These are phyloP conservation scores for Claviceps pusilla DNA, from an alignment of 2,329 filamentous ascomycete genomes.

Conservation along the genomic window DNA sequence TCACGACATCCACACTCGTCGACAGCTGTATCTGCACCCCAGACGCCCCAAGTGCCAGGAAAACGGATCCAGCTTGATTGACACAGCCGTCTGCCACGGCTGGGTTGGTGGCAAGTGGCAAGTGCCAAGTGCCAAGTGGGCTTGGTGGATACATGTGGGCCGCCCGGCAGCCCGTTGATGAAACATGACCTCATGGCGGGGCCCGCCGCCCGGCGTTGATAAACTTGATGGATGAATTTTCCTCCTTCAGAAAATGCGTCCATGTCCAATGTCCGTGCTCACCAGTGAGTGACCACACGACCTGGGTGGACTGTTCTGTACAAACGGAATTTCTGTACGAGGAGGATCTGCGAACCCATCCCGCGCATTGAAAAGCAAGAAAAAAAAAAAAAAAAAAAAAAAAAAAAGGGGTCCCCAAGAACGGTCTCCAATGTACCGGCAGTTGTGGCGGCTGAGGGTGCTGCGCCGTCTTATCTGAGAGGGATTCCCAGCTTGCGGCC, in stretches of 20 bases:
- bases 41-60: background rate
- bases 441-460: background rate
- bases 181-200: slow-evolving; percentile 1
- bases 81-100: background rate
- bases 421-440: background rate
- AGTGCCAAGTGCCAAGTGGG: background rate
- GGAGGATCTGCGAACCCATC: no score
- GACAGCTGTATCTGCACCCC: background rate
- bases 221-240: no score
- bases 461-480: background rate
- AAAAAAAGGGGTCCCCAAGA: no score
- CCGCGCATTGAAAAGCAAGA: no score
- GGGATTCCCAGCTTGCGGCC: no score
- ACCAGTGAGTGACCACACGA: no score
- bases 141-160: background rate
- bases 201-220: background rate
- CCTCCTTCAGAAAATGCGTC: no score
- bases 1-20: background rate
- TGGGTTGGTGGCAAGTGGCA: background rate
- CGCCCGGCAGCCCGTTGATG: background rate
- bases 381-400: no score
- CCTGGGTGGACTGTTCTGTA: no score
- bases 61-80: background rate
- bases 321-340: no score
- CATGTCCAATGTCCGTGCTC: no score